Evolutionary conservation across 163 green algal genomes (phyloP).

Genomic region (Smithsoniella earleae): DNA sequence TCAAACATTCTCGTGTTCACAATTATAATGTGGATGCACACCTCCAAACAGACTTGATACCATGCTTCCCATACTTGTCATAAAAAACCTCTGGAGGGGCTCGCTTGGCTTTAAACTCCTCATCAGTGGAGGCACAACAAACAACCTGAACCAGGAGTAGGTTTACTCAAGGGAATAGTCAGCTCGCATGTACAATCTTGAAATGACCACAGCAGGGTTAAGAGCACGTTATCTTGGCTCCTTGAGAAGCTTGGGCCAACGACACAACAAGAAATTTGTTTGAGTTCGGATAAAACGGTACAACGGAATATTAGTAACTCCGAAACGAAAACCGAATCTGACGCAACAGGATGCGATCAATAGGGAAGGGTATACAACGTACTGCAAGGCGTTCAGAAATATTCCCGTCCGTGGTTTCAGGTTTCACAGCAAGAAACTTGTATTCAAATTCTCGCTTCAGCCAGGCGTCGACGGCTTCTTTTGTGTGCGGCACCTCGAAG

Average conservation of each 20-base stretch:
- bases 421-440: constrained; percentile 2
- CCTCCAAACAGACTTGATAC: constrained; percentile 60
- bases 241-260: too few species aligned
- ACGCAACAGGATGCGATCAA: too few species aligned
- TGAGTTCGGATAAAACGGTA: too few species aligned
- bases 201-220: too few species aligned
- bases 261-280: too few species aligned
- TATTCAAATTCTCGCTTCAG: constrained; percentile 11
- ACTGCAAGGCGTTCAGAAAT: not conserved
- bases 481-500: constrained; percentile 11
- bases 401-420: not conserved
- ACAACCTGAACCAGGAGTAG: constrained; percentile 66
- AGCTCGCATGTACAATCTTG: too few species aligned
- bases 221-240: too few species aligned
- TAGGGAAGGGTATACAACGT: too few species aligned
- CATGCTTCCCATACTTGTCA: constrained; percentile 55
- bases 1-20: not conserved
- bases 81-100: constrained; percentile 66
- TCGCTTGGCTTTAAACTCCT: constrained; percentile 56
- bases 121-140: constrained; percentile 67
- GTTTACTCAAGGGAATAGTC: too few species aligned
- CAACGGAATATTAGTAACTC: too few species aligned
- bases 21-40: constrained; percentile 23
- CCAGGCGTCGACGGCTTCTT: constrained; percentile 5
- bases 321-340: too few species aligned